Evolutionary conservation across 768 basidiomycete genomes (phyloP).

Genomic region (Trametes punicea): DNA sequence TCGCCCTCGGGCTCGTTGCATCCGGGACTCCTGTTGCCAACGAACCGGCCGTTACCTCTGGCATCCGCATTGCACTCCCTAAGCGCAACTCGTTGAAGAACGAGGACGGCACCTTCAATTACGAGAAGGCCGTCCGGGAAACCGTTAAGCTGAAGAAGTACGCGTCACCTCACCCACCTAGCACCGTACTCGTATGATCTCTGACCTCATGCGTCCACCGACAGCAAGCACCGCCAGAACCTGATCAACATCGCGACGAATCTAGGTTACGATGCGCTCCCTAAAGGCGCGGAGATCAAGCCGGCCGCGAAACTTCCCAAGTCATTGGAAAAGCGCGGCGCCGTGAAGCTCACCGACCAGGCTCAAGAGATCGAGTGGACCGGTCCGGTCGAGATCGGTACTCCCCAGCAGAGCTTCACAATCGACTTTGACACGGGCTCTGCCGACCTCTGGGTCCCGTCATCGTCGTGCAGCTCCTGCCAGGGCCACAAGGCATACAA

Average conservation of each 20-base stretch:
- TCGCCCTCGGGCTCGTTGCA: conserved; percentile 23
- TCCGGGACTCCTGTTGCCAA: conserved; percentile 17
- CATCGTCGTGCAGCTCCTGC: conserved; percentile 21
- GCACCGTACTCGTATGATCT: background rate
- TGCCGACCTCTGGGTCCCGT: conserved; percentile 27
- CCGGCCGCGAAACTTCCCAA: background rate
- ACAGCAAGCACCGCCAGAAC: conserved; percentile 20
- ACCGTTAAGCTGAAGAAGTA: conserved; percentile 11
- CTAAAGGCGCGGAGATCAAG: conserved; percentile 2
- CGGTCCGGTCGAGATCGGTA: conserved; percentile 12
- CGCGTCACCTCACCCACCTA: background rate
- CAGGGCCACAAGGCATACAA: conserved; percentile 17
- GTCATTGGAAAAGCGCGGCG: conserved; percentile 1
- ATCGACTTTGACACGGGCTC: conserved; percentile 25
- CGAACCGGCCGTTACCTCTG: background rate
- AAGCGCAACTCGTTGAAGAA: conserved; percentile 18
- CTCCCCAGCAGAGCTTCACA: conserved; percentile 14
- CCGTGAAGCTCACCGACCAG: conserved; percentile 6
- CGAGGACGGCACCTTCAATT: conserved; percentile 14
- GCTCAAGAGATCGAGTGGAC: conserved; percentile 7
- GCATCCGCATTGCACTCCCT: conserved; percentile 6
- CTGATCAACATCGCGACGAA: conserved; percentile 18
- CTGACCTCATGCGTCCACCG: background rate
- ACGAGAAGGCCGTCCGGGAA: conserved; percentile 3
- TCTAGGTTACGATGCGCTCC: conserved; percentile 7